Evolutionary conservation across 1,284 basidiomycete species (phyloP), one percentile per base, ranked within the genome.

Genomic region (Limonomyces culmigenus): DNA sequence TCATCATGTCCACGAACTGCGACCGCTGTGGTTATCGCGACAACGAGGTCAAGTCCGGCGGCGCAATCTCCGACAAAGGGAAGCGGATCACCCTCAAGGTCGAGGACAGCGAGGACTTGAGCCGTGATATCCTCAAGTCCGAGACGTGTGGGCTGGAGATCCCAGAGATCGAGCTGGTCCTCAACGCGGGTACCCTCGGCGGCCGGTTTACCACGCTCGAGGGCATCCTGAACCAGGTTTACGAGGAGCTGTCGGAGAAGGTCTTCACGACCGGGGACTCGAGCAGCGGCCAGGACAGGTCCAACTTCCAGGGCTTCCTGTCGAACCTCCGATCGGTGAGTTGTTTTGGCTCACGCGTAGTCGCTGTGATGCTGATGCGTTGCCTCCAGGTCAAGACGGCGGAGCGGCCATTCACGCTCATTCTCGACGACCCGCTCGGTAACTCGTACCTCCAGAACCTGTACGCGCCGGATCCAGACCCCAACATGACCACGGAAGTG

Each of bases 1-100:
- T 98, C 43, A 92, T 99, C 59, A 98, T 98, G 93, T 95, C 92
- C 18, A 93, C 92, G 18, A 95, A 96, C 52, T 98, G 95, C 56
- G 86, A 88, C 38, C 58, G 63, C 38, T 98, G 93, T 55, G 93
- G 93, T 1, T 98, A 97, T 59, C 70, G 88, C 45, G 93, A 98
- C 59, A 97, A 95, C 52, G 93, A 98, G 60, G 84, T 98, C 50
- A 98, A 98, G 56, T 86, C 87, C 5, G 89, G 93, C 17, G 63
- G 79, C 2, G 89, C 89, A 1, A 88, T 97, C 38, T 83, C 88
- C 1, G 67, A 70, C 4, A 64, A 79, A 48, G 93, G 92, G 20
- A 91, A 87, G 54, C 74, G 70, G 41, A 87, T 97, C 40, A 87
- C 71, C 0, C 65, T 98, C 39, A 87, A 81, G 52, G 89, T 97